These are phyloP conservation scores for Sordariomycetes sp. DNA, from an alignment of 2,329 filamentous ascomycete species.

Conservation along the genomic window DNA sequence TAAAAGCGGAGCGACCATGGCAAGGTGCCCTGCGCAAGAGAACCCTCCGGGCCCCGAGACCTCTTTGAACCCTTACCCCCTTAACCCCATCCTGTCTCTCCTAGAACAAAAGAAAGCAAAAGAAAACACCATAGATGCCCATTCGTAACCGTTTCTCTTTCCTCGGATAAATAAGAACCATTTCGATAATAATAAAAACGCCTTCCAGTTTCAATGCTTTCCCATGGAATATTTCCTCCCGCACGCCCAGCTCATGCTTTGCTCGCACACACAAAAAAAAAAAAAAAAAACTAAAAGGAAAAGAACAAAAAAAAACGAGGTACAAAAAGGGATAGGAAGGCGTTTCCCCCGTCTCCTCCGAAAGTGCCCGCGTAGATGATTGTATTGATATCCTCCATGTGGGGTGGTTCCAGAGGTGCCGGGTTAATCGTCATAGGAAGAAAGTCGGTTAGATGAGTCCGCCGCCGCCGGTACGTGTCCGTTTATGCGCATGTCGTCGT, in stretches of 20 bases:
- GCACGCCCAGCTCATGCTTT: background rate
- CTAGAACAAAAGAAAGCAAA: background rate
- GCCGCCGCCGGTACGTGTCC: background rate
- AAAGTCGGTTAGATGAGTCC: background rate
- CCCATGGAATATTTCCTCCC: background rate
- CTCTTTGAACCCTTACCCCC: background rate
- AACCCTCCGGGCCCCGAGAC: background rate
- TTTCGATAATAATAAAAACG: background rate
- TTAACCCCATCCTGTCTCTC: background rate
- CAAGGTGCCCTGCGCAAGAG: background rate
- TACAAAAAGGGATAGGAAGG: background rate
- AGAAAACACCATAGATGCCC: background rate
- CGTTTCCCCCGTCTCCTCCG: background rate
- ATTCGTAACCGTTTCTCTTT: slow-evolving; percentile 3
- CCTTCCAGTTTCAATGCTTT: background rate
- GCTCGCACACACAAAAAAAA: background rate
- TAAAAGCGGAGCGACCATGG: too few relatives aligned
- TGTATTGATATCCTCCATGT: background rate
- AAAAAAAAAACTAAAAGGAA: background rate
- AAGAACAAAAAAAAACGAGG: background rate
- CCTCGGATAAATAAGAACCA: slow-evolving; percentile 2
- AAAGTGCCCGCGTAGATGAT: background rate
- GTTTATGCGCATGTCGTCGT: background rate
- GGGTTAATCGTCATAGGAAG: background rate
- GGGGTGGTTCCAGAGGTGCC: background rate